Conservation (phyloP, 805 yeast genomes). For the Debaryomyces prosopidis region DNA sequence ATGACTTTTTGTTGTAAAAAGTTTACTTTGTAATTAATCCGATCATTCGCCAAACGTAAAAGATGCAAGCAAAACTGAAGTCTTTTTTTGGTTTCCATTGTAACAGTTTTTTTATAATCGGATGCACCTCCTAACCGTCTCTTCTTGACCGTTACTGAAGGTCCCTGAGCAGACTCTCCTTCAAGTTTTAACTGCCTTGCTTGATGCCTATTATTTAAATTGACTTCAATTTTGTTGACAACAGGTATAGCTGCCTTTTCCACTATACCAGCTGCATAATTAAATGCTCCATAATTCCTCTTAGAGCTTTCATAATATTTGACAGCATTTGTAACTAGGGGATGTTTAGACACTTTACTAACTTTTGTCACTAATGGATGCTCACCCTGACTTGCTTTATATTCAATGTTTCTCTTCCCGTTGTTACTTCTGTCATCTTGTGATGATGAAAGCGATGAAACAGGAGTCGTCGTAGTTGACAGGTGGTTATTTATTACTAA, state of each 20-base stretch:
- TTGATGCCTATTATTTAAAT: slow-evolving; percentile 41
- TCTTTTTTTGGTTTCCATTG: slow-evolving; percentile 73
- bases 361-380: slow-evolving; percentile 44
- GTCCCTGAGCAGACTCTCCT: slow-evolving; percentile 11
- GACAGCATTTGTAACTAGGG: slow-evolving; percentile 49
- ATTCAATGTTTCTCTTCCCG: not conserved
- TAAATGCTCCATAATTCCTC: slow-evolving; percentile 48
- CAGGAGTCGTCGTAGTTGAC: slow-evolving; percentile 9
- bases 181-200: slow-evolving; percentile 22
- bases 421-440: slow-evolving; percentile 3
- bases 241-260: slow-evolving; percentile 57
- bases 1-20: slow-evolving; percentile 54
- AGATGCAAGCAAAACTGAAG: slow-evolving; percentile 78
- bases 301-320: slow-evolving; percentile 48
- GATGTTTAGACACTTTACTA: slow-evolving; percentile 38
- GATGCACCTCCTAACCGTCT: slow-evolving; percentile 21
- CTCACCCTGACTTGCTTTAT: not conserved
- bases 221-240: slow-evolving; percentile 49
- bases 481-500: not conserved
- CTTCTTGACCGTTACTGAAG: slow-evolving; percentile 14
- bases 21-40: slow-evolving; percentile 65
- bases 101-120: slow-evolving; percentile 35
- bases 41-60: slow-evolving; percentile 76
- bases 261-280: slow-evolving; percentile 61
- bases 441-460: slow-evolving; percentile 3